A percentile compares a stretch with the other conserved stretches of the same genome.
These are phyloP conservation scores for Ambrosiella xylebori DNA, from an alignment of 2,329 filamentous ascomycete species.

Conservation along the genomic window DNA sequence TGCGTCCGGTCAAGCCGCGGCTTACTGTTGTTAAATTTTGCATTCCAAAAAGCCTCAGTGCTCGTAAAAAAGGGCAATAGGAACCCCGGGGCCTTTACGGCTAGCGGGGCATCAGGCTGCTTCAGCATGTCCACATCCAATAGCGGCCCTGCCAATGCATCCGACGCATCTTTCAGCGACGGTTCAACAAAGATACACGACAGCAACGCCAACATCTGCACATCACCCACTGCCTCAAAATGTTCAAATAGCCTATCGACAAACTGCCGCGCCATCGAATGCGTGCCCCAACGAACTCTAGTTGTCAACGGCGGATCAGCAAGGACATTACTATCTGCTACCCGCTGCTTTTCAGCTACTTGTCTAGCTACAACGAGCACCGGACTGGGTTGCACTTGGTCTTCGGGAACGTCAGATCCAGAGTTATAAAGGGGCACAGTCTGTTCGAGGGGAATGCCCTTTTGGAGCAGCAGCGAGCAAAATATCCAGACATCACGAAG, in stretches of 20 bases:
- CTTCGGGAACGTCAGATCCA: neutral
- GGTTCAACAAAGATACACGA: conserved; percentile 42
- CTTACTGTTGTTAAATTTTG: conserved; percentile 28
- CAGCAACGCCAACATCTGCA: conserved; percentile 57
- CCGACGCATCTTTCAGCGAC: conserved; percentile 2
- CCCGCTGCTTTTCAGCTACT: conserved; percentile 8
- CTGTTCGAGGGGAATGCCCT: conserved; percentile 55
- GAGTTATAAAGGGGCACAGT: conserved; percentile 21
- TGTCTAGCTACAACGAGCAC: conserved; percentile 46
- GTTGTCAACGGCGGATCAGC: conserved; percentile 27
- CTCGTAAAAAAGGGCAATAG: conserved; percentile 50
- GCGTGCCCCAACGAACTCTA: conserved; percentile 50
- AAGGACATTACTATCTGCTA: conserved; percentile 5
- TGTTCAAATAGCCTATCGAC: conserved; percentile 45
- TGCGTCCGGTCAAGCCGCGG: conserved; percentile 22
- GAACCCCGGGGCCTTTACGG: conserved; percentile 48
- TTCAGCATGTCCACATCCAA: neutral
- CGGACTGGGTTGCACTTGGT: neutral
- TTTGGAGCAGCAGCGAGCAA: conserved; percentile 57
- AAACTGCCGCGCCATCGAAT: conserved; percentile 44
- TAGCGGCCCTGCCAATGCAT: conserved; percentile 35
- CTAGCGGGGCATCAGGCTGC: conserved; percentile 36
- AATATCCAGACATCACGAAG: conserved; percentile 73
- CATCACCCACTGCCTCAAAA: conserved; percentile 43
- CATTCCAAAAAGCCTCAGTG: conserved; percentile 35